A percentile compares a stretch with the other conserved stretches of the same genome.
Evolutionary conservation across 2,329 filamentous ascomycete species (phyloP).

Genomic region (Cytospora piceae): DNA sequence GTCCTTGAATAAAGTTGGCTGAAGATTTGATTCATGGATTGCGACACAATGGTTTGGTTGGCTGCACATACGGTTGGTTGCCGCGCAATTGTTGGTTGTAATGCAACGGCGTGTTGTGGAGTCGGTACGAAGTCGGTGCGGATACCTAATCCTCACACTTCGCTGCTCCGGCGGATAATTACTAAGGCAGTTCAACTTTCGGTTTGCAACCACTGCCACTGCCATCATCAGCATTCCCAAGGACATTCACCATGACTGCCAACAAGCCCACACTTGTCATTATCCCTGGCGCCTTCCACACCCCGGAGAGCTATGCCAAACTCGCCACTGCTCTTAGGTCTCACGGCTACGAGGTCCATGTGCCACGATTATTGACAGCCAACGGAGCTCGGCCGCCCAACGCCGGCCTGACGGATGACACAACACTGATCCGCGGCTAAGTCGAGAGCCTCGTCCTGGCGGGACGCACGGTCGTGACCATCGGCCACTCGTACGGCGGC

Average conservation of each 20-base stretch:
- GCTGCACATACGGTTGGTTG: no score
- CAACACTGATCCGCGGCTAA: constrained; percentile 1
- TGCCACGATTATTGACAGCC: neutral
- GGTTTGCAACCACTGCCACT: neutral
- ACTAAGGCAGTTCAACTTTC: no score
- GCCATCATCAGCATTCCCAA: neutral
- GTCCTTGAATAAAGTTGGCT: no score
- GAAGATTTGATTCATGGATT: no score
- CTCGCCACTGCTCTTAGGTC: neutral
- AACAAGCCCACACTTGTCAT: constrained; percentile 18
- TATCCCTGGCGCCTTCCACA: constrained; percentile 13
- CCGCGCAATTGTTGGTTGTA: no score
- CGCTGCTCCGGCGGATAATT: no score
- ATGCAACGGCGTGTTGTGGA: no score
- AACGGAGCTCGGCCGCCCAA: constrained; percentile 13
- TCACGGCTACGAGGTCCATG: constrained; percentile 11
- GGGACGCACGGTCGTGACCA: constrained; percentile 1
- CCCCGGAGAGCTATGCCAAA: constrained; percentile 9
- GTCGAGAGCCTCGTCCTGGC: neutral
- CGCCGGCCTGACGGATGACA: constrained; percentile 7
- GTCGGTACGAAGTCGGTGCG: no score
- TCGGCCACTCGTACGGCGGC: constrained; percentile 11
- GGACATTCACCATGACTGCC: neutral
- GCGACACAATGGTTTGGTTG: no score
- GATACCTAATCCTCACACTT: no score